A percentile compares a stretch with the other conserved stretches of the same genome.
Evolutionary conservation across 768 basidiomycete genomes (phyloP).

Genomic region (Calocera cornea): DNA sequence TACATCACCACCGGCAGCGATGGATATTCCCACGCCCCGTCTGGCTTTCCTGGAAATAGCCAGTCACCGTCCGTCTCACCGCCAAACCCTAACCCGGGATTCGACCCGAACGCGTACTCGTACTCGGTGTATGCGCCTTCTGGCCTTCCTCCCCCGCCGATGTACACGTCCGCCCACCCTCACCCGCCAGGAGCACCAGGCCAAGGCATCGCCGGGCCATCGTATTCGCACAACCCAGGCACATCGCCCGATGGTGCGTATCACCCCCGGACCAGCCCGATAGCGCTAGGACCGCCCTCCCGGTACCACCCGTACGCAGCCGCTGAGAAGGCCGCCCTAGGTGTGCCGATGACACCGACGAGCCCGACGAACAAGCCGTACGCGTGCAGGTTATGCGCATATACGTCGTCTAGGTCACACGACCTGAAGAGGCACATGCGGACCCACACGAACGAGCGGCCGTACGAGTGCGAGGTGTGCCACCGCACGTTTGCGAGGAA

Average conservation of each 20-base stretch:
- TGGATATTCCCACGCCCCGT: not conserved
- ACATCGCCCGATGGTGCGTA: not conserved
- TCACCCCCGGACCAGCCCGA: not conserved
- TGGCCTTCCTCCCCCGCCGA: not conserved
- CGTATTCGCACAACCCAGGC: not conserved
- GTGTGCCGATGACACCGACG: not conserved
- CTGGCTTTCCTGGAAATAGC: not conserved
- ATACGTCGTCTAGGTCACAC: conserved; percentile 3
- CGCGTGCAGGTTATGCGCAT: not conserved
- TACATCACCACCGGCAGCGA: not conserved
- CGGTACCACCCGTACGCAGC: not conserved
- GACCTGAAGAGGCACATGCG: conserved; percentile 1
- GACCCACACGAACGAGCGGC: conserved; percentile 8
- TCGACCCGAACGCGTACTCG: not conserved
- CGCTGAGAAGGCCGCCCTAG: not conserved
- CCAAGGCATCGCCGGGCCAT: not conserved
- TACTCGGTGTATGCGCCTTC: not conserved
- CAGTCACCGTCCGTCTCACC: not conserved
- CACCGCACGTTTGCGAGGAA: conserved; percentile 9
- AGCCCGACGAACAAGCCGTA: conserved; percentile 4
- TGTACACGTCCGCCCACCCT: not conserved
- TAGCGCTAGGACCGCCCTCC: not conserved
- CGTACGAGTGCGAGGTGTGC: conserved; percentile 9
- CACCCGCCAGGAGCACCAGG: not conserved
- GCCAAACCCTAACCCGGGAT: not conserved